Evolutionary conservation across 2,329 filamentous ascomycete genomes (phyloP).

Genomic region (Cordyceps pruinosa): DNA sequence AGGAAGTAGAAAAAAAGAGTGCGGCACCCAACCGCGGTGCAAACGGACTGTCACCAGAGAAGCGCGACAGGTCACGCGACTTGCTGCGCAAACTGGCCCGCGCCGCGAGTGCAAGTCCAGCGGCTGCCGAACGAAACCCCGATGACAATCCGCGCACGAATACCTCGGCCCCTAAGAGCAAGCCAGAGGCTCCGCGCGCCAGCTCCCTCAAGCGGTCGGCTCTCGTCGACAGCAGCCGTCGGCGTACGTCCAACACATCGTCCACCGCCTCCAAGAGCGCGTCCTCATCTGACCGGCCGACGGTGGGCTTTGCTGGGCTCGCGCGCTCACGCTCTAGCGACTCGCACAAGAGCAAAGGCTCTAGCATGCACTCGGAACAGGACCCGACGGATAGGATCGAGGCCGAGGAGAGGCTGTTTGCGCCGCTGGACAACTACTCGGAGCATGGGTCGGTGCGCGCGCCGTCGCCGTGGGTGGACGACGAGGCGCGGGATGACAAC

Average conservation of each 20-base stretch:
- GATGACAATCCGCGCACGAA: background rate
- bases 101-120: conserved; percentile 40
- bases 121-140: conserved; percentile 21
- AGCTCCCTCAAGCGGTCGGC: conserved; percentile 7
- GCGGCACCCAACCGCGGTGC: conserved; percentile 10
- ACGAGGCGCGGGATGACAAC: conserved; percentile 22
- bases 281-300: conserved; percentile 24
- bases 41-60: conserved; percentile 17
- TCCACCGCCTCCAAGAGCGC: conserved; percentile 8
- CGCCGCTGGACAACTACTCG: conserved; percentile 46
- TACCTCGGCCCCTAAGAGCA: background rate
- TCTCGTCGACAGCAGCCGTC: background rate
- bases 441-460: conserved; percentile 48
- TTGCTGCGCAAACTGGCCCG: conserved; percentile 43
- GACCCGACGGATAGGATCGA: conserved; percentile 52
- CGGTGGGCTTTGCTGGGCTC: conserved; percentile 42
- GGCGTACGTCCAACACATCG: conserved; percentile 2
- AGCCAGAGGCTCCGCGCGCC: conserved; percentile 2
- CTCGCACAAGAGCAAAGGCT: conserved; percentile 41
- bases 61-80: conserved; percentile 38
- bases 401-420: conserved; percentile 50
- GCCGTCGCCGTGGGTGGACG: conserved; percentile 33
- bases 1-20: background rate
- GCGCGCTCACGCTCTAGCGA: conserved; percentile 38
- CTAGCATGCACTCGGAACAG: conserved; percentile 43